Evolutionary conservation across 768 basidiomycete species (phyloP).

Genomic region (Leccinellum albellum): DNA sequence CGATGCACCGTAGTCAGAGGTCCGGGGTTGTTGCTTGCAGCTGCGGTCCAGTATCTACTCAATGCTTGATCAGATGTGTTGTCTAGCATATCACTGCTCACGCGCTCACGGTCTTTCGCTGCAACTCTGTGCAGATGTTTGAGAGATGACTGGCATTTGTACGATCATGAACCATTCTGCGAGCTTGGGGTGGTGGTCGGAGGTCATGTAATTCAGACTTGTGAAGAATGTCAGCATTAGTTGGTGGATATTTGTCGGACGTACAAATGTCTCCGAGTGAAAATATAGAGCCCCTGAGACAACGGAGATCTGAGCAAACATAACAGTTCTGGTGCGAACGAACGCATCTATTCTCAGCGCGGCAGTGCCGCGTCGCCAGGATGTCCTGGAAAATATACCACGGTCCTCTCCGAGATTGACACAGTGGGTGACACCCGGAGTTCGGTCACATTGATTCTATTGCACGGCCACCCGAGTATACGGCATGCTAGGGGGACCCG

Average conservation of each 20-base stretch:
- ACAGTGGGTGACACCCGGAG: background rate
- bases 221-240: background rate
- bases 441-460: background rate
- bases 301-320: background rate
- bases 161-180: background rate
- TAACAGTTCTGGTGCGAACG: too few relatives aligned
- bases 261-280: background rate
- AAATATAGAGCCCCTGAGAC: background rate
- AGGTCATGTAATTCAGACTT: background rate
- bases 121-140: background rate
- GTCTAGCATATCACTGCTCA: background rate
- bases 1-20: too few relatives aligned
- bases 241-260: background rate
- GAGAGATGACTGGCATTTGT: background rate
- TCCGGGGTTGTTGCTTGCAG: background rate
- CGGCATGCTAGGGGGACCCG: background rate
- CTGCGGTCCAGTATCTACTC: background rate
- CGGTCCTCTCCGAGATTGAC: background rate
- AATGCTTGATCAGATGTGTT: background rate
- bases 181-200: background rate
- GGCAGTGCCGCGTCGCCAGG: background rate
- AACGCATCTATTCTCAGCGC: background rate
- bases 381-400: background rate
- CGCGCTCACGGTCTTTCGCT: background rate
- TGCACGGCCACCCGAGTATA: background rate